These are phyloP conservation scores for Phlegmacium glaucopus DNA, from an alignment of 768 basidiomycete species.

Conservation along the genomic window DNA sequence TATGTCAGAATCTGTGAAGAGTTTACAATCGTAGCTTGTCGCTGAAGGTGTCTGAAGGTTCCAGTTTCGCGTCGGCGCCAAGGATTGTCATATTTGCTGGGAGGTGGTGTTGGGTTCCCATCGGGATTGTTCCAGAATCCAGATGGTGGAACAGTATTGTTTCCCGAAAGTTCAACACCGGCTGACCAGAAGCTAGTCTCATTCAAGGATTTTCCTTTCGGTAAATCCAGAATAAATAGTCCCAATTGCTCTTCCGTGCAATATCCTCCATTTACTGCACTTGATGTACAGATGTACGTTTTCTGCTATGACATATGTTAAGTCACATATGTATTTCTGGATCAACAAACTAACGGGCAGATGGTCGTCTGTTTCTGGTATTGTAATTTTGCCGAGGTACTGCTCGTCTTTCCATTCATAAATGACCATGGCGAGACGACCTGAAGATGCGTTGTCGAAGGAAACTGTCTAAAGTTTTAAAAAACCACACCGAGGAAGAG, in stretches of 20 bases:
- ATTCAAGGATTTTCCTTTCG: constrained; percentile 54
- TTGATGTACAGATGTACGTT: constrained; percentile 91
- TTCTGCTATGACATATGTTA: constrained; percentile 54
- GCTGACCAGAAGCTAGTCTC: constrained; percentile 89
- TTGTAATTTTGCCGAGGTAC: constrained; percentile 70
- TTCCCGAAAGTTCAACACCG: constrained; percentile 58
- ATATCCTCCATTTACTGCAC: constrained; percentile 65
- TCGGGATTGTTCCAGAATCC: constrained; percentile 58
- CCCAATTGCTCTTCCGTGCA: constrained; percentile 74
- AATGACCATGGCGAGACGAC: constrained; percentile 90
- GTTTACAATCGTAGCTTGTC: constrained; percentile 38
- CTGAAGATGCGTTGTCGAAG: constrained; percentile 74
- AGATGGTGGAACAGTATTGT: constrained; percentile 27
- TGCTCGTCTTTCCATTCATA: constrained; percentile 92
- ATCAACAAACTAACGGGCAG: constrained; percentile 55
- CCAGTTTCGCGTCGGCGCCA: constrained; percentile 33
- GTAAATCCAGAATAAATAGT: constrained; percentile 83
- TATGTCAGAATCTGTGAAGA: constrained; percentile 54
- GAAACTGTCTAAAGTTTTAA: constrained; percentile 45
- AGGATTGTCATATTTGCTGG: constrained; percentile 44
- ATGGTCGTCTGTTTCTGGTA: constrained; percentile 41
- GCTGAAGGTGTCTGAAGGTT: constrained; percentile 7
- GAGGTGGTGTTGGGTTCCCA: constrained; percentile 54
- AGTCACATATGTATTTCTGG: constrained; percentile 1
- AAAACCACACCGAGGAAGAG: background rate